phyloP scores from a whole-genome alignment of 495 filamentous ascomycete genomes.

The Baudoinia panamericana region DNA sequence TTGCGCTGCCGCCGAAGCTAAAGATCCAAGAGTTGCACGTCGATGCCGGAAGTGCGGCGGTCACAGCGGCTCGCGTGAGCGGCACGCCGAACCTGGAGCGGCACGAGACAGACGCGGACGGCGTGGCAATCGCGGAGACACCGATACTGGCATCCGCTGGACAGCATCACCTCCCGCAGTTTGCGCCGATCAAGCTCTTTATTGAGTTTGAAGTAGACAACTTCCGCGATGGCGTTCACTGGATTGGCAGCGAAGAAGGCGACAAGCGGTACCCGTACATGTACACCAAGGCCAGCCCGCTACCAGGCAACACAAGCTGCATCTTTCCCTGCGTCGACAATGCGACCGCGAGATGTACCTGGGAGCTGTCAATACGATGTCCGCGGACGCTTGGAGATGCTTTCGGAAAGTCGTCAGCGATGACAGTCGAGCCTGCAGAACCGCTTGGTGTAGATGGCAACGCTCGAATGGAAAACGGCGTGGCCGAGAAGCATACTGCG shows the following conservation, averaged over 20 bases:
- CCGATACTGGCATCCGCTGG: conserved; percentile 13
- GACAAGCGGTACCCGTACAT: conserved; percentile 79
- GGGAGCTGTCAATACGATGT: conserved; percentile 77
- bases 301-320: conserved; percentile 57
- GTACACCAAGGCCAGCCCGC: conserved; percentile 69
- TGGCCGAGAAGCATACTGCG: background rate
- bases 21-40: conserved; percentile 47
- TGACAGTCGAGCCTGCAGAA: background rate
- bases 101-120: conserved; percentile 18
- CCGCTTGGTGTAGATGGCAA: conserved; percentile 4
- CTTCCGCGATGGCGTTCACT: conserved; percentile 76
- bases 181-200: conserved; percentile 42
- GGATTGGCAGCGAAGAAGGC: conserved; percentile 66
- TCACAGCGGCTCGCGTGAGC: conserved; percentile 13
- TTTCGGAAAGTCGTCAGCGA: conserved; percentile 31
- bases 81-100: conserved; percentile 9
- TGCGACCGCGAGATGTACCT: conserved; percentile 59
- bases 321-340: conserved; percentile 91
- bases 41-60: conserved; percentile 19
- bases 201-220: conserved; percentile 65
- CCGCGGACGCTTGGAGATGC: conserved; percentile 76
- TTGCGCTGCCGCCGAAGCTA: conserved; percentile 52
- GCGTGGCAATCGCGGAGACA: conserved; percentile 15
- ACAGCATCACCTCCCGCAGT: conserved; percentile 32
- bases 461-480: conserved; percentile 14